Conservation (phyloP, 306 rosid species). For the Fragaria nilgerrensis region DNA sequence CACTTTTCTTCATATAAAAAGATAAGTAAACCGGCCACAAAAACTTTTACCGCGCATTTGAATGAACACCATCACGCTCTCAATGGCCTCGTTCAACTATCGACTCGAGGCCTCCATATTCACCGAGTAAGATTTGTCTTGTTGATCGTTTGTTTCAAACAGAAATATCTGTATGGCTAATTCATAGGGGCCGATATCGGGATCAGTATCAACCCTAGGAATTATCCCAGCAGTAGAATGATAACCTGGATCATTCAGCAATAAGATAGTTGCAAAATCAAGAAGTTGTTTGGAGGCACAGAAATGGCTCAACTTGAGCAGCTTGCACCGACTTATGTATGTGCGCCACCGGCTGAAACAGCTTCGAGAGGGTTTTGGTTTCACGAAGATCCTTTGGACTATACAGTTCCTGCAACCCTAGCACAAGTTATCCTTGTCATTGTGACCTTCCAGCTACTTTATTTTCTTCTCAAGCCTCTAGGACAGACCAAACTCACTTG, state of each 20-base stretch:
- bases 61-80: background rate
- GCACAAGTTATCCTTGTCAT: constrained; percentile 26
- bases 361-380: constrained; percentile 36
- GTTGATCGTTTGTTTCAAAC: background rate
- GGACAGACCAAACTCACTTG: constrained; percentile 51
- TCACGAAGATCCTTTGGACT: constrained; percentile 37
- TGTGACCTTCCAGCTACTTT: constrained; percentile 6
- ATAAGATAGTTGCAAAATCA: background rate
- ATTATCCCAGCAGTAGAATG: background rate
- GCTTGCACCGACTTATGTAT: background rate
- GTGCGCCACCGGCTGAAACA: background rate
- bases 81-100: background rate
- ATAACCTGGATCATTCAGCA: background rate
- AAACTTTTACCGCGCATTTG: background rate
- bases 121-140: background rate
- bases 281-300: too few species aligned
- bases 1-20: background rate
- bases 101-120: background rate
- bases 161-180: background rate
- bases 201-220: background rate
- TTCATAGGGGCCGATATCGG: background rate
- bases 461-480: constrained; percentile 46
- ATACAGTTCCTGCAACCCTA: constrained; percentile 29
- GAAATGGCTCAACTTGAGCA: background rate
- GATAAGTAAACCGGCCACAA: background rate